These are phyloP conservation scores for Asterella californica DNA, from an alignment of 225 moss, liverwort and hornwort genomes.

Conservation along the genomic window DNA sequence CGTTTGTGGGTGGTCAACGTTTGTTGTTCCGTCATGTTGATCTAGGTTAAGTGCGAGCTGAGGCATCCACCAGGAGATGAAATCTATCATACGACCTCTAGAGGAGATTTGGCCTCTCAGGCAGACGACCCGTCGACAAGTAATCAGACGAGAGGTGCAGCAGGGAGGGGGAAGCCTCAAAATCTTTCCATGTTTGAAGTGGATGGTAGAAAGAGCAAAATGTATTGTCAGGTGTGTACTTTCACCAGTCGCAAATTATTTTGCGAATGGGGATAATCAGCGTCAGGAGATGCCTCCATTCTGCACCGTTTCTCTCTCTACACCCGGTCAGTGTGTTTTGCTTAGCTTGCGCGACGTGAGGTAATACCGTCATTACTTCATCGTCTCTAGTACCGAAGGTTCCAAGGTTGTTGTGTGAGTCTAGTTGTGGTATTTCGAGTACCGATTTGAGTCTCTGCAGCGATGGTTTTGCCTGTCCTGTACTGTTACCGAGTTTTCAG, in stretches of 20 bases:
- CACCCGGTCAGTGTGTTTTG: background rate
- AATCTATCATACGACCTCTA: slow-evolving; percentile 66
- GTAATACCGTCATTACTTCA: background rate
- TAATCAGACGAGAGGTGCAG: slow-evolving; percentile 41
- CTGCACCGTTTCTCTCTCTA: background rate
- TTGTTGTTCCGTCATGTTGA: background rate
- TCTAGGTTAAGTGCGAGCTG: slow-evolving; percentile 72
- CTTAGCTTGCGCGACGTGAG: background rate
- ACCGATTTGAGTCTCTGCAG: background rate
- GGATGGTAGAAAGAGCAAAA: slow-evolving; percentile 82
- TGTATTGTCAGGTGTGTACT: slow-evolving; percentile 81
- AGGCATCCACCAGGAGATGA: slow-evolving; percentile 89
- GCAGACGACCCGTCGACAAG: slow-evolving; percentile 54
- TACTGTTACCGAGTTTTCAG: background rate
- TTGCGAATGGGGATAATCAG: background rate
- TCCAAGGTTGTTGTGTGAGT: background rate
- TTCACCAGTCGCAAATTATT: background rate
- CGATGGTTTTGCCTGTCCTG: background rate
- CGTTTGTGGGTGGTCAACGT: background rate
- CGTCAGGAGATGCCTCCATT: background rate
- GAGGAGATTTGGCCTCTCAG: slow-evolving; percentile 47
- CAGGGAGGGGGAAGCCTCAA: slow-evolving; percentile 47
- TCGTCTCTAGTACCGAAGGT: background rate
- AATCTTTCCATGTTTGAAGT: slow-evolving; percentile 95
- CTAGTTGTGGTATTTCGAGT: background rate